Evolutionary conservation across 352 stramenopile species (phyloP).

Genomic region (Phytopythium boreale): DNA sequence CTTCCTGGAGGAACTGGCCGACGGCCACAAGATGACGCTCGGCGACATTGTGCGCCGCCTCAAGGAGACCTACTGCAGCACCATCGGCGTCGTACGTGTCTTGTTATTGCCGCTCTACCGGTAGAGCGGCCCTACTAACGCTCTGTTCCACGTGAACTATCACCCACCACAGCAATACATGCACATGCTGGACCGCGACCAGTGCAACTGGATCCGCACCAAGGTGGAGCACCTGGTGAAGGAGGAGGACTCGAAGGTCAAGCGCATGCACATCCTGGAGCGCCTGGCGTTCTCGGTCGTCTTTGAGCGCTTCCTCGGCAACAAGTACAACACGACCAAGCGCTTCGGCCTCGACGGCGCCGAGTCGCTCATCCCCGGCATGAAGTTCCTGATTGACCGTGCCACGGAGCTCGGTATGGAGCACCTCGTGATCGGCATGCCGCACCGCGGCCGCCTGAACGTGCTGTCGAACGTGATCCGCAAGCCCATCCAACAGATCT

Average conservation of each 20-base stretch:
- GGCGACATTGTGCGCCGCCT: conserved; percentile 93
- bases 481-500: conserved; percentile 97
- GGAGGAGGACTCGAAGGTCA: conserved; percentile 81
- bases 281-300: conserved; percentile 96
- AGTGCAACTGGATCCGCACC: conserved; percentile 98
- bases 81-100: conserved; percentile 88
- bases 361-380: conserved; percentile 92
- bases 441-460: conserved; percentile 96
- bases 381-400: conserved; percentile 96
- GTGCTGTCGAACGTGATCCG: conserved; percentile 98
- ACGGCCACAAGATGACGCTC: conserved; percentile 90
- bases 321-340: conserved; percentile 99
- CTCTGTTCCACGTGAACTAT: neutral
- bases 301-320: conserved; percentile 97
- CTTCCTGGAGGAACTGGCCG: conserved; percentile 81
- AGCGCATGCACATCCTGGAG: conserved; percentile 97
- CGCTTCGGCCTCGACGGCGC: conserved; percentile 97
- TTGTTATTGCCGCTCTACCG: neutral
- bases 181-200: conserved; percentile 95
- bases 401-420: conserved; percentile 94
- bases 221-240: conserved; percentile 82
- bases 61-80: conserved; percentile 96
- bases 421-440: conserved; percentile 98
- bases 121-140: neutral
- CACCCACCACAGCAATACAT: conserved; percentile 92